Base-by-base conservation (phyloP, 202 grass and related monocot species). In the Panicum virgatum region DNA sequence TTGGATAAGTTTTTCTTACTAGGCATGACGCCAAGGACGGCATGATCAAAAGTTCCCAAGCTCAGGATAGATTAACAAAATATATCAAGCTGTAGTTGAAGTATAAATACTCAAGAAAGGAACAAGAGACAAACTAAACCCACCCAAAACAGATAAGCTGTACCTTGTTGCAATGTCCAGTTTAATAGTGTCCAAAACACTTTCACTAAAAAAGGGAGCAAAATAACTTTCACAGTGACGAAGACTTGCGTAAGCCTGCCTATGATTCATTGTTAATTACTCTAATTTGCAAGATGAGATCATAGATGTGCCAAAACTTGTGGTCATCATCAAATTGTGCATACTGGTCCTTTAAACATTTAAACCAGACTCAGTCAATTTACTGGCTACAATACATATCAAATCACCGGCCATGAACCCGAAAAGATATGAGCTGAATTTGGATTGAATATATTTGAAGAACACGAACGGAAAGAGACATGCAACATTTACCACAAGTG, bases 11-110 rank as follows among this genome's bases (percentile, higher is more conserved):
- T 10, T 26, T 73, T 42, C 27, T 69, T 20, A 36, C 34, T 22
- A 71, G 54, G 42, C 51, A 80, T 59, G 84, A 67, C 59, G 68
- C 27, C 61, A 80, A 59, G 51, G 83, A 73, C 67, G 76, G 83
- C 20, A 42, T 54, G 59, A 66, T 73, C 58, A 45, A 72, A 54
- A 54, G 45, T 43, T 80, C 8, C 34, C 8, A 48, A 37, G 65
- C 45, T 48, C 8, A 8, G 1, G 59, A 48, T 74, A 57, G 9
- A 58, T 25, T 84, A 84, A 58, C 46, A 80, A 80, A 80, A 15
- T 12, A 67, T 25, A 81, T 48, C 5, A 48, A 30, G 20, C 15
- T 59, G 1, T 40, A 46, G 26, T 27, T 63, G n/a, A 50, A 27
- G 62, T 51, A 32, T 36, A n/a, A n/a, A 43, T 69, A 59, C 26